Percentiles rank a stretch among this genome's conserved stretches.
Evolutionary conservation across 805 yeast species (phyloP).

Genomic region (Candida mattraensis): DNA sequence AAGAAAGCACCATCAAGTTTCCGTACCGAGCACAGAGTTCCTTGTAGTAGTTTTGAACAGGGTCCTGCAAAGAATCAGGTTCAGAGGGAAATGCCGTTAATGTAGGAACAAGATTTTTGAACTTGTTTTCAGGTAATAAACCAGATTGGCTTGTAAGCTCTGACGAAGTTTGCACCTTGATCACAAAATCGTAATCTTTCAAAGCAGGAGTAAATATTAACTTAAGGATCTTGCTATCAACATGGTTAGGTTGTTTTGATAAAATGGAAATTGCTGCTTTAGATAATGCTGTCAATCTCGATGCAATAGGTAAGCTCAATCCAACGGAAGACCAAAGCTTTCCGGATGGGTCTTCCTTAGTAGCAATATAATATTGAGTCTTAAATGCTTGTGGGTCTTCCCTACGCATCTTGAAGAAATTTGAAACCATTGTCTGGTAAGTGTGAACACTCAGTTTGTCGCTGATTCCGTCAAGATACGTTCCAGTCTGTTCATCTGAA

Average conservation of each 20-base stretch:
- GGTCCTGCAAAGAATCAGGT: slow-evolving; percentile 45
- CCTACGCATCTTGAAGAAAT: slow-evolving; percentile 67
- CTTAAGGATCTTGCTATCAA: slow-evolving; percentile 41
- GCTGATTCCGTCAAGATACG: slow-evolving; percentile 44
- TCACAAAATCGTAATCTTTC: slow-evolving; percentile 79
- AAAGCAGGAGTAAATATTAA: slow-evolving; percentile 77
- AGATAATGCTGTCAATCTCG: slow-evolving; percentile 84
- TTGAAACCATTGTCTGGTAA: slow-evolving; percentile 58
- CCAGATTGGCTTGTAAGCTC: slow-evolving; percentile 53
- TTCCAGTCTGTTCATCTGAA: slow-evolving; percentile 24
- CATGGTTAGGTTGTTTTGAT: slow-evolving; percentile 34
- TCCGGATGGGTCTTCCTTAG: slow-evolving; percentile 86
- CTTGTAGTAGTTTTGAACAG: slow-evolving; percentile 55
- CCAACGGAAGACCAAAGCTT: slow-evolving; percentile 58
- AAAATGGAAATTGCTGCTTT: slow-evolving; percentile 66
- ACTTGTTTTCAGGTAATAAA: slow-evolving; percentile 50
- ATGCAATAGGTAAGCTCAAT: slow-evolving; percentile 69
- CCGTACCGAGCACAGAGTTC: slow-evolving; percentile 66
- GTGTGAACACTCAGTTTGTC: slow-evolving; percentile 64
- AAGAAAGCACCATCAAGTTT: slow-evolving; percentile 69
- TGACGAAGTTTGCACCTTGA: slow-evolving; percentile 47
- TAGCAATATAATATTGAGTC: slow-evolving; percentile 78
- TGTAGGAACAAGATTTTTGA: slow-evolving; percentile 55
- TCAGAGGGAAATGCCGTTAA: slow-evolving; percentile 43
- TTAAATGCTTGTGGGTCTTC: slow-evolving; percentile 80